Percentiles rank a stretch among this genome's conserved stretches.
Conservation (phyloP, 768 basidiomycete genomes). For the Hirschioporus abietinus region DNA sequence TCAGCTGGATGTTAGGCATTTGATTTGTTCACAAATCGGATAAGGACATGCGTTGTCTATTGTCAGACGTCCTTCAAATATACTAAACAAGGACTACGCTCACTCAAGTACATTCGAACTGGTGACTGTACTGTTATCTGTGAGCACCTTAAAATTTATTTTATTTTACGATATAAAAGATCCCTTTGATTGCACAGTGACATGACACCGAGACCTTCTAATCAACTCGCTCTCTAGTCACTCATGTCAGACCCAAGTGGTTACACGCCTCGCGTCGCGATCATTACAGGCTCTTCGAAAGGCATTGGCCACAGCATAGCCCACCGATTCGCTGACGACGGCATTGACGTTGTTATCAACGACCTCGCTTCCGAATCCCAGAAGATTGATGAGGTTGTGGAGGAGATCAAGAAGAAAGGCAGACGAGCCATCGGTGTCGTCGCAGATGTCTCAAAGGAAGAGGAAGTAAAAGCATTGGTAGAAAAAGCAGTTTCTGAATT, state of each 20-base stretch:
- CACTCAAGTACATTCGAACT: too few species aligned
- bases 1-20: too few species aligned
- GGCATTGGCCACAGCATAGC: slow-evolving; percentile 16
- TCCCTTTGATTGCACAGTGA: background rate
- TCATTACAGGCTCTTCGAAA: slow-evolving; percentile 15
- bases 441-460: slow-evolving; percentile 25
- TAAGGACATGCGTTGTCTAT: too few species aligned
- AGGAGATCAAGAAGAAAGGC: slow-evolving; percentile 21
- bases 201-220: background rate
- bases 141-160: background rate
- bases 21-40: too few species aligned
- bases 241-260: background rate
- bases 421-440: slow-evolving; percentile 2
- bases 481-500: slow-evolving; percentile 19
- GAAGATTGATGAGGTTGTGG: slow-evolving; percentile 10
- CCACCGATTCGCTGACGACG: slow-evolving; percentile 16
- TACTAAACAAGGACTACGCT: too few species aligned
- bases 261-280: slow-evolving; percentile 10
- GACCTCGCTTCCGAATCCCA: slow-evolving; percentile 11
- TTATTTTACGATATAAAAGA: background rate
- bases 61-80: too few species aligned
- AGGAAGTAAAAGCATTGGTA: slow-evolving; percentile 27
- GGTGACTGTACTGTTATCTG: background rate
- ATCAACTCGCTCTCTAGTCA: background rate
- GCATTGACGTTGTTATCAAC: slow-evolving; percentile 16